Evolutionary conservation across 202 grass and related monocot genomes (phyloP), one percentile per base, ranked within the genome.

Genomic region (Schoenoplectus triqueter): DNA sequence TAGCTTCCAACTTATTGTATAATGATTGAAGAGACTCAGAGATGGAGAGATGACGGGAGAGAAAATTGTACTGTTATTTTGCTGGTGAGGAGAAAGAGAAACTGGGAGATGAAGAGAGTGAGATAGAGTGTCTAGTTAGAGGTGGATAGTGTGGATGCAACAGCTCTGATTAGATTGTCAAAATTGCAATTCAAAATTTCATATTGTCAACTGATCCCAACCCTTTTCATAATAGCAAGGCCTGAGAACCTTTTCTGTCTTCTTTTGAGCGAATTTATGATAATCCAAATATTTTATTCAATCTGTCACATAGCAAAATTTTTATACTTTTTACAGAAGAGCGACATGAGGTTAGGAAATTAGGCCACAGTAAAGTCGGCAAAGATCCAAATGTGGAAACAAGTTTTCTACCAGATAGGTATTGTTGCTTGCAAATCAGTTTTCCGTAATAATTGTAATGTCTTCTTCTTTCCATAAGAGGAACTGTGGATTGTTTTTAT

Each of bases 371-470:
- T 14, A 97, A 92, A 86, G 81, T 92, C 84, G 90, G 96, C 63
- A 98, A 98, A 80, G 96, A 98, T 77, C 96, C 96, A 42, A 92
- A 88, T 86, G 93, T 95, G 17, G 96, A 98, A 82, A 98, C 93
- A 80, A 91, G 96, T 84, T 98, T 98, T 91, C 82, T 99, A 71
- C 96, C 93, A 66, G 93, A 99, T 78, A 99, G 91, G 96, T 95
- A 95, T 91, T 49, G 68, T 78, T 88, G 40, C 15, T 3, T 22
- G 45, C 81, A 84, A 72, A 57, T 72, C 15, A 51, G 11, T 54
- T 15, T 67, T 44, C 42, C 22, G 0, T 47, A 41, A 61, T 68
- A 9, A 22, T 75, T 73, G 64, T 86, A 88, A 55, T 13, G 5
- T 17, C 13, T 31, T 42, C 14, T 78, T 14, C 52, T 78, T 45